Percentiles rank a stretch among this genome's conserved stretches.
phyloP scores from a whole-genome alignment of 192 early-diverging fungal genomes.

The Dissophora globulifera region DNA sequence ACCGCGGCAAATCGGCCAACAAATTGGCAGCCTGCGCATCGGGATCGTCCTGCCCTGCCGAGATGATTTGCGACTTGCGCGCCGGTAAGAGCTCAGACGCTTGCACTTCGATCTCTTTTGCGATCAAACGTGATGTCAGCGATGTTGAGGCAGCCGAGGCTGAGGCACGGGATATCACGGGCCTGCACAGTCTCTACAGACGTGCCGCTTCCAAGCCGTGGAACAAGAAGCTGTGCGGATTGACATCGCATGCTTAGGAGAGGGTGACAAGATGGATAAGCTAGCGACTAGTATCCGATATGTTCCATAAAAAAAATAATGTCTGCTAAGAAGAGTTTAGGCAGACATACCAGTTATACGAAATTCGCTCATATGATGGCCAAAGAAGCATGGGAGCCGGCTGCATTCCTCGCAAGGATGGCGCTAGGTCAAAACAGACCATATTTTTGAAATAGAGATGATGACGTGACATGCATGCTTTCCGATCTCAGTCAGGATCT shows the following conservation, averaged over 20 bases:
- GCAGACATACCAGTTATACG: too few relatives aligned
- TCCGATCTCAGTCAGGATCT: too few relatives aligned
- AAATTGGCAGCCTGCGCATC: conserved; percentile 12
- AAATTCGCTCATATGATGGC: too few relatives aligned
- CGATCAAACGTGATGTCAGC: conserved; percentile 15
- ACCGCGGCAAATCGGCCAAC: conserved; percentile 50
- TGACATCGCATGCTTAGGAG: neutral
- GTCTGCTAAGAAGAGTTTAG: too few relatives aligned
- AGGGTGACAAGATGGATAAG: too few relatives aligned
- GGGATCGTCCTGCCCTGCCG: conserved; percentile 10
- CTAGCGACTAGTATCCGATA: too few relatives aligned
- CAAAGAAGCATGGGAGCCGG: too few relatives aligned
- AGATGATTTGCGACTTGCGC: conserved; percentile 34
- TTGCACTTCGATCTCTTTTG: conserved; percentile 10
- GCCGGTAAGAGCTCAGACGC: conserved; percentile 34
- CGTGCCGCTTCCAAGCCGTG: conserved; percentile 14
- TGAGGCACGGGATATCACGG: neutral
- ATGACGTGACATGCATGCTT: too few relatives aligned
- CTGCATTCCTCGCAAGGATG: too few relatives aligned
- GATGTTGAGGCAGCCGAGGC: neutral
- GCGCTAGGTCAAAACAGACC: too few relatives aligned
- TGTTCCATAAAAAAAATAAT: too few relatives aligned
- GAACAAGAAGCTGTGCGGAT: conserved; percentile 14
- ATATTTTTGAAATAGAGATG: too few relatives aligned
- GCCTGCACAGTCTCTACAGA: conserved; percentile 16